Evolutionary conservation across 2,329 filamentous ascomycete genomes (phyloP).

Genomic region (Hypomyces perniciosus): DNA sequence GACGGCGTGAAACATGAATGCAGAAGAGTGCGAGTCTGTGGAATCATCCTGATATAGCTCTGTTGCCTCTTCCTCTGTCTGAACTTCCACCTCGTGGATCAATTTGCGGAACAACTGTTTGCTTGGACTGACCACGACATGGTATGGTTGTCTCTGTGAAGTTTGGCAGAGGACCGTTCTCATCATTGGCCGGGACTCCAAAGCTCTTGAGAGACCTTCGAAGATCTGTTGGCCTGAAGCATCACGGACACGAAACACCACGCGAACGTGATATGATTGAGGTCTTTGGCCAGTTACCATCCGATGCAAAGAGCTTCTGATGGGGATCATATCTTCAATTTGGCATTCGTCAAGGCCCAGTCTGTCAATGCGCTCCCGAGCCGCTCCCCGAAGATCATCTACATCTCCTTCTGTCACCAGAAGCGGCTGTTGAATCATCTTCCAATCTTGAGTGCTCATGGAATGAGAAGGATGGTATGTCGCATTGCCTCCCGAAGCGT

Average conservation of each 20-base stretch:
- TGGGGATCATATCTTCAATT: constrained; percentile 25
- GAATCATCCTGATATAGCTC: constrained; percentile 18
- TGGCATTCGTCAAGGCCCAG: constrained; percentile 17
- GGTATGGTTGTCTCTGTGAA: constrained; percentile 18
- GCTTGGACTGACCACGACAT: constrained; percentile 21
- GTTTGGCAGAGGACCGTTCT: constrained; percentile 23
- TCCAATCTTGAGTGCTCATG: background rate
- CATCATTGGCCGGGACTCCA: constrained; percentile 24
- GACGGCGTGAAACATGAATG: constrained; percentile 27
- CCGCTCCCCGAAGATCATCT: constrained; percentile 7
- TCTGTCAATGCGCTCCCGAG: constrained; percentile 5
- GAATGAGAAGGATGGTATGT: background rate
- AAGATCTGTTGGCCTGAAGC: constrained; percentile 19
- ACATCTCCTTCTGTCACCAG: background rate
- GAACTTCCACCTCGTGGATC: constrained; percentile 19
- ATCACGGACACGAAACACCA: constrained; percentile 24
- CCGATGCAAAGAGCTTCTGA: constrained; percentile 25
- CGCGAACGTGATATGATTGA: constrained; percentile 30
- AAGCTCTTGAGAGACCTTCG: constrained; percentile 21
- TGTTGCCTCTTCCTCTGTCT: constrained; percentile 18
- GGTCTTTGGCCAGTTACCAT: constrained; percentile 26
- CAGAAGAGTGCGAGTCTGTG: constrained; percentile 13
- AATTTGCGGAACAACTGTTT: constrained; percentile 21
- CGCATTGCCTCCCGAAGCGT: background rate
- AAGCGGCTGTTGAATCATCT: background rate